phyloP scores from a whole-genome alignment of 345 rosid genomes.

The Camelina hispida region DNA sequence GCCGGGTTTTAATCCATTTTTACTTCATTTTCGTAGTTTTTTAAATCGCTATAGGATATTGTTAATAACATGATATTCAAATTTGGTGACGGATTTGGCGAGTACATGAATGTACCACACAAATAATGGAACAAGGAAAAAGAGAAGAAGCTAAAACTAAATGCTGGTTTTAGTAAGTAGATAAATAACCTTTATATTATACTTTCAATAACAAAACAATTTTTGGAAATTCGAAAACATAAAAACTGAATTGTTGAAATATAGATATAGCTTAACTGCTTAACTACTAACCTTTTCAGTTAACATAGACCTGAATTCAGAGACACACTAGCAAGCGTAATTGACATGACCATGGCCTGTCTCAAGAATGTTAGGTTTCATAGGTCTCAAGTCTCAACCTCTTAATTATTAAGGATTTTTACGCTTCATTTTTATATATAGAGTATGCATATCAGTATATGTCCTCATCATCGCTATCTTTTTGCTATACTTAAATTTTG shows the following conservation, averaged over 20 bases:
- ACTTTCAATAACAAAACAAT: neutral
- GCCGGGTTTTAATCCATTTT: neutral
- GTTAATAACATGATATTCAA: neutral
- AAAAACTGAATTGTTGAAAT: neutral
- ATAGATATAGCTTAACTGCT: neutral
- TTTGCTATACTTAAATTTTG: neutral
- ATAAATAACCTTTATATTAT: neutral
- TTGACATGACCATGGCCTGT: conserved; percentile 6
- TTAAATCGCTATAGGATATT: neutral
- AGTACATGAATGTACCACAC: neutral
- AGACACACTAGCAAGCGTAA: too few relatives aligned
- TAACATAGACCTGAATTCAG: neutral
- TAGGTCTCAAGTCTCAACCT: neutral
- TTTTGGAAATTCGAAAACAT: too few relatives aligned
- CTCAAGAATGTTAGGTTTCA: conserved; percentile 13
- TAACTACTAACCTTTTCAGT: neutral
- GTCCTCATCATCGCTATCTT: conserved; percentile 3
- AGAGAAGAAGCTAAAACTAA: neutral
- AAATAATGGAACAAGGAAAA: neutral
- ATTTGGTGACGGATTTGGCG: neutral
- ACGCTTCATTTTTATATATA: too few relatives aligned
- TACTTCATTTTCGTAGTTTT: neutral
- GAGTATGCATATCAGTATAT: neutral
- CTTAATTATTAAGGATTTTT: neutral
- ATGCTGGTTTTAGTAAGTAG: neutral